Evolutionary conservation across 73 alveolate species (phyloP), one percentile per base, ranked within the genome.

Genomic region (Paramecium biaurelia): DNA sequence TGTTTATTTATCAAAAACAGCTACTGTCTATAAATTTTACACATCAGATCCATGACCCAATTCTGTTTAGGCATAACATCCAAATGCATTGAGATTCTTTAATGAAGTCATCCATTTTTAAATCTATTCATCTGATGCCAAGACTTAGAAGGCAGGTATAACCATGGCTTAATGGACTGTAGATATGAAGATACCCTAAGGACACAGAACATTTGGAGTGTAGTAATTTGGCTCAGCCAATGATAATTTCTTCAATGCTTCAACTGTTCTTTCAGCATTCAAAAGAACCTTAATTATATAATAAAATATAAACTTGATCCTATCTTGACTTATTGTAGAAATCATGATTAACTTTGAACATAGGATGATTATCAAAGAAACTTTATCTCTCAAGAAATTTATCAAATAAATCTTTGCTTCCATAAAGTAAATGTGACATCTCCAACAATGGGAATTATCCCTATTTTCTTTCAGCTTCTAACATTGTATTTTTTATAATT

Each of bases 31-130:
- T 28, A 89, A 53, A 26, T 76, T 70, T 32, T 89, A 38, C 0
- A 89, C 94, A 47, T 89, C 94, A 15, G 94, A 89, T 8, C 94
- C 94, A 89, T 89, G 94, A 5, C 94, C 94, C 11, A 89, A 43
- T 72, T 89, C 94, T 12, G 94, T 89, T 42, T 89, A 26, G 9
- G 92, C 85, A 89, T 89, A 89, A 67, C 94, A 89, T 35, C 94
- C 94, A 26, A 89, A 56, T 24, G 87, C 87, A 26, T 47, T 57
- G 3, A 70, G 57, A 32, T 57, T 89, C 23, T 68, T 43, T 9
- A 89, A 32, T 24, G 7, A 43, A 20, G 94, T 88, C 74, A 89
- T 45, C 94, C 94, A 89, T 63, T 70, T 82, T 26, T 45, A 23
- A 20, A 58, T 70, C 76, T 89, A 30, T 23, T 68, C 84, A 20